Percentiles rank a stretch among this genome's conserved stretches.
Conservation (phyloP, 345 rosid genomes). For the Microthlaspi erraticum region DNA sequence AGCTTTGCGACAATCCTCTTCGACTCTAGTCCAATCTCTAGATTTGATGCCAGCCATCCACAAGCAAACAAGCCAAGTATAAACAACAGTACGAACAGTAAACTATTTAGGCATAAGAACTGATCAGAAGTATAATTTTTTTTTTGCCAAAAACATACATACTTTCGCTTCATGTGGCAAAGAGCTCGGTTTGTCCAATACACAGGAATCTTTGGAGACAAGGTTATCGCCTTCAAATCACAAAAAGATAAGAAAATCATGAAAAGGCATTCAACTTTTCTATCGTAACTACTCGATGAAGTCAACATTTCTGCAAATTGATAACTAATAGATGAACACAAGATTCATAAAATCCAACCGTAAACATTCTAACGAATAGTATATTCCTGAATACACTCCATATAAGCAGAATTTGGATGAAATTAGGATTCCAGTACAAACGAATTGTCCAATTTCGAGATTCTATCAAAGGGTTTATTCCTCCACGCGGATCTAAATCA, state of each 20-base stretch:
- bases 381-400: slow-evolving; percentile 2
- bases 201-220: slow-evolving; percentile 81
- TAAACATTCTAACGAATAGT: neutral
- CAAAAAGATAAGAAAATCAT: slow-evolving; percentile 1
- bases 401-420: neutral
- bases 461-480: neutral
- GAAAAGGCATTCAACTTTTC: neutral
- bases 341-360: neutral
- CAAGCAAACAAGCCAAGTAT: slow-evolving; percentile 18
- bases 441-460: slow-evolving; percentile 3
- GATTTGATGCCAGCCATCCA: slow-evolving; percentile 23
- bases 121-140: neutral
- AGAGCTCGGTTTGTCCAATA: slow-evolving; percentile 96
- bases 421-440: neutral
- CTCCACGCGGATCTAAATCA: slow-evolving; percentile 20
- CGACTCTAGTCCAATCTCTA: slow-evolving; percentile 87
- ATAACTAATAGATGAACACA: slow-evolving; percentile 6
- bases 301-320: slow-evolving; percentile 5
- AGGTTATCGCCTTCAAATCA: slow-evolving; percentile 69
- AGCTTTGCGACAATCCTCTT: slow-evolving; percentile 83
- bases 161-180: slow-evolving; percentile 89
- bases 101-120: neutral
- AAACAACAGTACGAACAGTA: neutral
- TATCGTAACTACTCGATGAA: neutral
- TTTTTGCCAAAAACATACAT: slow-evolving; percentile 44